A percentile compares a stretch with the other conserved stretches of the same genome.
Evolutionary conservation across 2,329 filamentous ascomycete genomes (phyloP).

Genomic region (Colletotrichum brevisporum): DNA sequence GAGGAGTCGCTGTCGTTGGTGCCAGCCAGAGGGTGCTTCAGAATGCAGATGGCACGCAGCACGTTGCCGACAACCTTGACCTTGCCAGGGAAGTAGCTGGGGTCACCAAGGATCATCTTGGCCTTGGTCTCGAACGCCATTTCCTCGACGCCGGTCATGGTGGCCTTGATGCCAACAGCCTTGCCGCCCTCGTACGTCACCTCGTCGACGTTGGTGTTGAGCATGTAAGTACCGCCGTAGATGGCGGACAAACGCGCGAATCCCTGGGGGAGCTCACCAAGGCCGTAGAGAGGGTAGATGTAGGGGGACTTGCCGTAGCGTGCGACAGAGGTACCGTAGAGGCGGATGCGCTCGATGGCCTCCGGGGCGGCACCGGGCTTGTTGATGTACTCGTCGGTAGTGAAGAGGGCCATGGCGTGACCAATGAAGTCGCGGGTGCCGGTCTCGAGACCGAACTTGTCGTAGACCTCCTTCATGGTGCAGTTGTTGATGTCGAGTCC

Average conservation of each 20-base stretch:
- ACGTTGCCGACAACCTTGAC: constrained; percentile 90
- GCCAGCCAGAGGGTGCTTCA: constrained; percentile 93
- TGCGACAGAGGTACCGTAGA: constrained; percentile 98
- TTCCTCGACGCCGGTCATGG: constrained; percentile 90
- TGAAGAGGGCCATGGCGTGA: constrained; percentile 98
- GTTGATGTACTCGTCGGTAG: constrained; percentile 87
- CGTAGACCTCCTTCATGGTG: constrained; percentile 99
- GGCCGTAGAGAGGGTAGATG: constrained; percentile 98
- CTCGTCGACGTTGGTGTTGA: constrained; percentile 95
- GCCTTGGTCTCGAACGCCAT: constrained; percentile 98
- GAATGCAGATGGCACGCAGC: constrained; percentile 95
- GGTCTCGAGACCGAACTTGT: constrained; percentile 94
- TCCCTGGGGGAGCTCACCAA: constrained; percentile 96
- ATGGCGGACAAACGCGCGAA: constrained; percentile 98
- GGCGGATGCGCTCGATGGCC: constrained; percentile 89
- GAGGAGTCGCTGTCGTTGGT: constrained; percentile 91
- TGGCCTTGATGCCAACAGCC: constrained; percentile 96
- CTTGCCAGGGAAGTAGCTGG: constrained; percentile 95
- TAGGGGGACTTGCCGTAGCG: constrained; percentile 99
- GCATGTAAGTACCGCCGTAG: constrained; percentile 99
- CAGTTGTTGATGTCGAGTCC: constrained; percentile 83
- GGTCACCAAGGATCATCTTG: constrained; percentile 95
- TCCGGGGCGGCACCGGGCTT: constrained; percentile 82
- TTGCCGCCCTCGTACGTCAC: constrained; percentile 86
- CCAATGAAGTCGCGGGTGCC: constrained; percentile 96